Conservation (phyloP, 805 yeast species). For the Zygoascus flipseniorum region DNA sequence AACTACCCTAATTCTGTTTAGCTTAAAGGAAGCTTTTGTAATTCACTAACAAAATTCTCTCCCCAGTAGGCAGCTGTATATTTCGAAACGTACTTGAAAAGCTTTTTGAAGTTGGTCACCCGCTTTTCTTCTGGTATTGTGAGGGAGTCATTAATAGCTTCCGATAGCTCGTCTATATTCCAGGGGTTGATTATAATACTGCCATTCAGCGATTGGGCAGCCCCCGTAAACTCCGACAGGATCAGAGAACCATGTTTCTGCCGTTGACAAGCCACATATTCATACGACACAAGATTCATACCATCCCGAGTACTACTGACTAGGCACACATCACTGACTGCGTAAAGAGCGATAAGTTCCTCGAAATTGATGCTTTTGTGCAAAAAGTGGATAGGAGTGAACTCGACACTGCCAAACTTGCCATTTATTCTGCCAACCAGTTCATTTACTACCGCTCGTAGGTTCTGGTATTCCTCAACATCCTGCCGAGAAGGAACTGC, state of each 20-base stretch:
- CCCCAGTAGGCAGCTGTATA: constrained; percentile 98
- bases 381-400: constrained; percentile 94
- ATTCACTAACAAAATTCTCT: constrained; percentile 84
- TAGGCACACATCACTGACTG: constrained; percentile 80
- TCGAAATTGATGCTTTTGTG: constrained; percentile 87
- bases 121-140: constrained; percentile 80
- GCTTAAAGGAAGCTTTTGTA: constrained; percentile 26
- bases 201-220: constrained; percentile 97
- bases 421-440: constrained; percentile 96
- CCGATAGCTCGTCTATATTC: constrained; percentile 92
- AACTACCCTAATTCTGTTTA: background rate
- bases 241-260: constrained; percentile 79
- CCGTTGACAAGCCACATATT: constrained; percentile 92
- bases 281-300: constrained; percentile 94
- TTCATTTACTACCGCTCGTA: constrained; percentile 91
- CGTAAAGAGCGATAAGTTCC: constrained; percentile 82
- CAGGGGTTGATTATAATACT: constrained; percentile 93
- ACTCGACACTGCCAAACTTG: constrained; percentile 90
- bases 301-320: constrained; percentile 97
- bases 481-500: constrained; percentile 98
- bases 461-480: constrained; percentile 92
- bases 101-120: constrained; percentile 66
- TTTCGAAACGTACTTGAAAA: constrained; percentile 81
- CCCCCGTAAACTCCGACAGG: constrained; percentile 94
- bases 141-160: constrained; percentile 76